Evolutionary conservation across 495 filamentous ascomycete genomes (phyloP).

Genomic region (Thozetella sp.): DNA sequence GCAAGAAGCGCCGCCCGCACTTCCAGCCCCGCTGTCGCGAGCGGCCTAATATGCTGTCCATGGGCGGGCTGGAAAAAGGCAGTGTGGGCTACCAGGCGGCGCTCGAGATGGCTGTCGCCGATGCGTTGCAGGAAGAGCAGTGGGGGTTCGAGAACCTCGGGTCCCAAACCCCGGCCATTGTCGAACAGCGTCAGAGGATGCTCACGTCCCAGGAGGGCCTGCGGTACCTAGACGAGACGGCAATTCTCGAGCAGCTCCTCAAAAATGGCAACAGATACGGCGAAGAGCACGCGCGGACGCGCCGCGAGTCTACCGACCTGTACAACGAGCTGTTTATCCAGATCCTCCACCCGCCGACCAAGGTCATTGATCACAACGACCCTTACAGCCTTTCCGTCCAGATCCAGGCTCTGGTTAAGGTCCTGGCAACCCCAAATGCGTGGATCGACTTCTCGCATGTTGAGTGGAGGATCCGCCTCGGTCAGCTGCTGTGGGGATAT

Average conservation of each 20-base stretch:
- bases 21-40: slow-evolving; percentile 60
- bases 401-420: slow-evolving; percentile 56
- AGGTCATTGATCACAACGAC: slow-evolving; percentile 56
- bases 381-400: slow-evolving; percentile 62
- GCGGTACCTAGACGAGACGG: slow-evolving; percentile 50
- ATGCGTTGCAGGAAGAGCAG: slow-evolving; percentile 56
- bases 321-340: slow-evolving; percentile 64
- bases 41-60: slow-evolving; percentile 76
- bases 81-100: slow-evolving; percentile 76
- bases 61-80: slow-evolving; percentile 71
- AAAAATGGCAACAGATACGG: slow-evolving; percentile 47
- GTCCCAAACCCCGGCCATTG: slow-evolving; percentile 36
- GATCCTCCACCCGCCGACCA: slow-evolving; percentile 58
- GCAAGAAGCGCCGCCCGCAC: slow-evolving; percentile 48
- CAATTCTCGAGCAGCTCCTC: slow-evolving; percentile 52
- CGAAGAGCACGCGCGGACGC: slow-evolving; percentile 33
- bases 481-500: slow-evolving; percentile 81
- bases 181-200: slow-evolving; percentile 51
- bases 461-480: slow-evolving; percentile 77
- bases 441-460: slow-evolving; percentile 82
- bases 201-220: slow-evolving; percentile 49
- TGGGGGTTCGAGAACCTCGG: slow-evolving; percentile 46
- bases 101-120: slow-evolving; percentile 67
- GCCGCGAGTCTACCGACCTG: slow-evolving; percentile 43
- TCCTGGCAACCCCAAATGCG: slow-evolving; percentile 53